phyloP scores from a whole-genome alignment of 2,329 filamentous ascomycete genomes.

The Aureobasidium melanogenum region DNA sequence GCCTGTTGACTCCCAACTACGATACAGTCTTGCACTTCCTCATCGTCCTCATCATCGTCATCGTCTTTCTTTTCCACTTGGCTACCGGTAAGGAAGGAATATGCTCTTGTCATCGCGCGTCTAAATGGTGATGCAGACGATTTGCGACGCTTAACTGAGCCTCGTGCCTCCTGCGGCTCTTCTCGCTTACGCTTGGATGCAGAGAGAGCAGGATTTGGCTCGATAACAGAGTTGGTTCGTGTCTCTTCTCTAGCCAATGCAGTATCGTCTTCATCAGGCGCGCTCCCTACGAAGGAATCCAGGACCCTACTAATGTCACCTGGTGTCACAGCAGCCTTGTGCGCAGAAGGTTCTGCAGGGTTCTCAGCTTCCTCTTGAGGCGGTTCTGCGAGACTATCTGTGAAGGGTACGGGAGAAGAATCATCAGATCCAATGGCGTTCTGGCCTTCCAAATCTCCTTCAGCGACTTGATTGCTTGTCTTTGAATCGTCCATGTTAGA shows the following conservation, averaged over 20 bases:
- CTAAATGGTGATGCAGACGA: conserved; percentile 21
- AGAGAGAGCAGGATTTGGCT: neutral
- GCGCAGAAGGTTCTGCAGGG: neutral
- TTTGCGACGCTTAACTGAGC: conserved; percentile 19
- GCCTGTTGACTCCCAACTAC: conserved; percentile 25
- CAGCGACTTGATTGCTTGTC: neutral
- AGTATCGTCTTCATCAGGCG: conserved; percentile 5
- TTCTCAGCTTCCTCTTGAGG: neutral
- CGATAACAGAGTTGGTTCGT: neutral
- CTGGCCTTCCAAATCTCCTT: neutral
- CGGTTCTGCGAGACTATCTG: neutral
- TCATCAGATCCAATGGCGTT: neutral
- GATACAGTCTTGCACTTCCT: conserved; percentile 33
- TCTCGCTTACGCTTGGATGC: neutral
- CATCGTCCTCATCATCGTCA: conserved; percentile 12
- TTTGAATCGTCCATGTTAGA: neutral
- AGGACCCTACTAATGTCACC: conserved; percentile 25
- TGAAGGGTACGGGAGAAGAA: conserved; percentile 5
- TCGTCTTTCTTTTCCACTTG: neutral
- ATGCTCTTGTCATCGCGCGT: conserved; percentile 13
- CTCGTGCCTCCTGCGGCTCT: neutral
- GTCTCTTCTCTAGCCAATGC: neutral
- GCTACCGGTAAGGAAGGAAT: conserved; percentile 16
- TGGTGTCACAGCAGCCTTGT: conserved; percentile 11
- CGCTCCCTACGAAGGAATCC: conserved; percentile 26